Conservation (phyloP, 352 stramenopile species). For the Phytophthora nicotianae region DNA sequence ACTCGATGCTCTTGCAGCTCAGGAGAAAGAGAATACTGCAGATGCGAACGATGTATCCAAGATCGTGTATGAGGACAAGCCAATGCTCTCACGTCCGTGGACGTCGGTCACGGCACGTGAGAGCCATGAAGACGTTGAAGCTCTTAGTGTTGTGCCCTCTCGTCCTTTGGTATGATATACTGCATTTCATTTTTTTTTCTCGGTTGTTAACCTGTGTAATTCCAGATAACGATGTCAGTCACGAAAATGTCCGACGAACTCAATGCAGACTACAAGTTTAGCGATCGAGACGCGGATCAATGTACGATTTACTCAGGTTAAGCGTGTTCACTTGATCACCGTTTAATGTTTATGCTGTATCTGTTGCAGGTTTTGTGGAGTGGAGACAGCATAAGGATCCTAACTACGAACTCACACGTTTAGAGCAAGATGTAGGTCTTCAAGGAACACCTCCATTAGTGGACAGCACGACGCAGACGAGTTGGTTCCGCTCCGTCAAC, state of each 20-base stretch:
- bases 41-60: slow-evolving; percentile 54
- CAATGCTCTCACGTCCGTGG: slow-evolving; percentile 66
- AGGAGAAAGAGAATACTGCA: slow-evolving; percentile 30
- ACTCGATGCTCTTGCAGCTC: slow-evolving; percentile 47
- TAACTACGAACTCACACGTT: slow-evolving; percentile 77
- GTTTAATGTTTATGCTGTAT: slow-evolving; percentile 3
- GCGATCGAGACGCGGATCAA: slow-evolving; percentile 78
- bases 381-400: slow-evolving; percentile 86
- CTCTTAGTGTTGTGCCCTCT: slow-evolving; percentile 52
- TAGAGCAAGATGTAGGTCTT: slow-evolving; percentile 81
- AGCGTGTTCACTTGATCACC: neutral
- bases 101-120: slow-evolving; percentile 54
- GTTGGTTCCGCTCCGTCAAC: slow-evolving; percentile 86
- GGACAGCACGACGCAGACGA: slow-evolving; percentile 76
- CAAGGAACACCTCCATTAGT: slow-evolving; percentile 76
- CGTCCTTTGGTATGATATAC: slow-evolving; percentile 46
- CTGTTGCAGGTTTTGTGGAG: slow-evolving; percentile 72
- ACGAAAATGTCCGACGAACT: slow-evolving; percentile 86
- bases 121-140: slow-evolving; percentile 70
- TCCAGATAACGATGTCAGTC: slow-evolving; percentile 75
- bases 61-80: slow-evolving; percentile 80
- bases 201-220: slow-evolving; percentile 2
- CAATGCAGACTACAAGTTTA: slow-evolving; percentile 87
- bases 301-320: slow-evolving; percentile 44
- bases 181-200: neutral